phyloP scores from a whole-genome alignment of 805 yeast genomes.

The Ogataea thermomethanolica region DNA sequence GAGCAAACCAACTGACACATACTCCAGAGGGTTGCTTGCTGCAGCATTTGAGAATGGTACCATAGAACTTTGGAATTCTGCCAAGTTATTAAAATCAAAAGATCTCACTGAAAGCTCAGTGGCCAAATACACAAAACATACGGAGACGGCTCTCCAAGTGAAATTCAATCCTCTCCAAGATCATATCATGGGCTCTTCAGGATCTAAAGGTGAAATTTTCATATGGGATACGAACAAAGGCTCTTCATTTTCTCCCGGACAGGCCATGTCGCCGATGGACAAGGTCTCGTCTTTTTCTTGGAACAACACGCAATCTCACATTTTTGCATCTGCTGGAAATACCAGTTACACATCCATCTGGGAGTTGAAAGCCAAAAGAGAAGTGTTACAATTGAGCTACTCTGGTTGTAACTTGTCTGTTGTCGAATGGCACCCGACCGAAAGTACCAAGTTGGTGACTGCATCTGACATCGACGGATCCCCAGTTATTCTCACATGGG shows the following conservation, averaged over 20 bases:
- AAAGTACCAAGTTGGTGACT: constrained; percentile 81
- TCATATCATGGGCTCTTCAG: constrained; percentile 80
- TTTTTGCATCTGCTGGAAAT: constrained; percentile 85
- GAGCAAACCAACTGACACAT: constrained; percentile 55
- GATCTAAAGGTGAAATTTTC: constrained; percentile 81
- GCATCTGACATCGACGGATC: constrained; percentile 79
- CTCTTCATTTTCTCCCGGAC: constrained; percentile 64
- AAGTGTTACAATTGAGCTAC: constrained; percentile 81
- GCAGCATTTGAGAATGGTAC: constrained; percentile 87
- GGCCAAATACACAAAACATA: constrained; percentile 55
- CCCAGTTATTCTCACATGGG: constrained; percentile 88
- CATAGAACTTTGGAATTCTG: constrained; percentile 74
- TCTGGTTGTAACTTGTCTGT: constrained; percentile 69
- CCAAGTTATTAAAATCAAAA: constrained; percentile 41
- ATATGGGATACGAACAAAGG: constrained; percentile 81
- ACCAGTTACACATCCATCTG: constrained; percentile 87
- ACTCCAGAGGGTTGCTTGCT: constrained; percentile 60
- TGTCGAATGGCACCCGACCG: constrained; percentile 93
- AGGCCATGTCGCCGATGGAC: constrained; percentile 74
- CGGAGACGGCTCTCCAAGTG: constrained; percentile 66
- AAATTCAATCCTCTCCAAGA: constrained; percentile 73
- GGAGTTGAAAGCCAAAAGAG: constrained; percentile 86
- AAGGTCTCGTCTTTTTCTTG: constrained; percentile 81
- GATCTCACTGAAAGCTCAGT: constrained; percentile 44
- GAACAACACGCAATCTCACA: constrained; percentile 81